phyloP scores from a whole-genome alignment of 2,329 filamentous ascomycete genomes.

The Fusarium devonianum region DNA sequence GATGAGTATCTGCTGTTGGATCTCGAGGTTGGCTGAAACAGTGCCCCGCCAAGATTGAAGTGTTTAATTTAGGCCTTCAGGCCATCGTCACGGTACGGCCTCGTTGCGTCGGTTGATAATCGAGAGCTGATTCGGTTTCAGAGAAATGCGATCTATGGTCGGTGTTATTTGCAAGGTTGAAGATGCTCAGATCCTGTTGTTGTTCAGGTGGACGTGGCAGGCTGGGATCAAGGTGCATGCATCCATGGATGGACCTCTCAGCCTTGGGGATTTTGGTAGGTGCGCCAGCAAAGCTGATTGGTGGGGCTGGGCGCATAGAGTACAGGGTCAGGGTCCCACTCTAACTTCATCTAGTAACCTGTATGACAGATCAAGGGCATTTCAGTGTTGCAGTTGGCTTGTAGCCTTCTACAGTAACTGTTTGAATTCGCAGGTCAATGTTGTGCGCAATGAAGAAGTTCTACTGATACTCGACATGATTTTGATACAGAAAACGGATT shows the following conservation, averaged over 20 bases:
- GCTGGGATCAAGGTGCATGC: constrained; percentile 10
- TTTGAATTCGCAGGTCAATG: too few species aligned
- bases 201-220: constrained; percentile 23
- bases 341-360: too few species aligned
- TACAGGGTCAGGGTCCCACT: constrained; percentile 13
- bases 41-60: constrained; percentile 37
- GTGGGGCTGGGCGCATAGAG: constrained; percentile 21
- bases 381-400: too few species aligned
- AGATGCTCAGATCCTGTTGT: constrained; percentile 17
- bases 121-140: not conserved
- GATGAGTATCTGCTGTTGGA: constrained; percentile 32
- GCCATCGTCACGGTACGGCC: constrained; percentile 21
- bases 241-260: too few species aligned
- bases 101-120: constrained; percentile 8
- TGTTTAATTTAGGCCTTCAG: constrained; percentile 22
- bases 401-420: too few species aligned
- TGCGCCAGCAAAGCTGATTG: constrained; percentile 34
- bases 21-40: constrained; percentile 31
- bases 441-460: too few species aligned
- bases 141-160: not conserved
- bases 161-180: not conserved
- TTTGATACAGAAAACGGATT: not conserved
- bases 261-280: constrained; percentile 25
- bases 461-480: too few species aligned
- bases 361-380: too few species aligned